A percentile compares a stretch with the other conserved stretches of the same genome.
Evolutionary conservation across 371 early-diverging fungal species (phyloP).

Genomic region (Mucor racemosus): DNA sequence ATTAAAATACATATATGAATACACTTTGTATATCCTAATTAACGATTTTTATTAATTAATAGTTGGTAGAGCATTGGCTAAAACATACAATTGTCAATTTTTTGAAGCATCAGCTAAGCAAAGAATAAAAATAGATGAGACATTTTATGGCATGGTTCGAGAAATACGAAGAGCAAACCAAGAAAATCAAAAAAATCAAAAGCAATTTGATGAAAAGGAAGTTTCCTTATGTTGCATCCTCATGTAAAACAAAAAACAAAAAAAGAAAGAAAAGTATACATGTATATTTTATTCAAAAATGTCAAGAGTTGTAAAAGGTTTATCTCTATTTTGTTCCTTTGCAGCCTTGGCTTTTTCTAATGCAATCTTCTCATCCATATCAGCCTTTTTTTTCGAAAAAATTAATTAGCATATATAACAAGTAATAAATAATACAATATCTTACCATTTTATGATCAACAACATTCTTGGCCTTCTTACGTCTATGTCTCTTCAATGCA

Average conservation of each 20-base stretch:
- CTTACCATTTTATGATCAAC: slow-evolving; percentile 70
- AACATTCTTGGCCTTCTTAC: slow-evolving; percentile 77
- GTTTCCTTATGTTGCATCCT: neutral
- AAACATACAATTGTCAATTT: slow-evolving; percentile 77
- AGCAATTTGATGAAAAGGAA: slow-evolving; percentile 17
- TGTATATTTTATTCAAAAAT: slow-evolving; percentile 32
- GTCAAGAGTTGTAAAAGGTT: slow-evolving; percentile 47
- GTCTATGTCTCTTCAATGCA: slow-evolving; percentile 70
- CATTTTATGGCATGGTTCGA: slow-evolving; percentile 88
- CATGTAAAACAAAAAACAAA: neutral
- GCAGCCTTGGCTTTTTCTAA: slow-evolving; percentile 27
- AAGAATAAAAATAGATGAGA: slow-evolving; percentile 61
- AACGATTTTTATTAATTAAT: too few species aligned
- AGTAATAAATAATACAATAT: neutral
- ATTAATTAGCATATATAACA: neutral
- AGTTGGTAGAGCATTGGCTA: slow-evolving; percentile 81
- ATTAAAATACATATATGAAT: too few species aligned
- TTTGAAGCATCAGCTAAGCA: slow-evolving; percentile 94
- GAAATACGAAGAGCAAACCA: slow-evolving; percentile 79
- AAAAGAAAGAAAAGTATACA: neutral
- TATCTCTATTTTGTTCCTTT: slow-evolving; percentile 35
- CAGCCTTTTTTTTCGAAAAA: slow-evolving; percentile 15
- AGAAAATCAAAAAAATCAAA: slow-evolving; percentile 44
- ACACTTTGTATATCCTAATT: too few species aligned
- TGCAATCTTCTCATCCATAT: slow-evolving; percentile 33